Evolutionary conservation across 352 stramenopile genomes (phyloP).

Genomic region (Globisporangium alternatum): DNA sequence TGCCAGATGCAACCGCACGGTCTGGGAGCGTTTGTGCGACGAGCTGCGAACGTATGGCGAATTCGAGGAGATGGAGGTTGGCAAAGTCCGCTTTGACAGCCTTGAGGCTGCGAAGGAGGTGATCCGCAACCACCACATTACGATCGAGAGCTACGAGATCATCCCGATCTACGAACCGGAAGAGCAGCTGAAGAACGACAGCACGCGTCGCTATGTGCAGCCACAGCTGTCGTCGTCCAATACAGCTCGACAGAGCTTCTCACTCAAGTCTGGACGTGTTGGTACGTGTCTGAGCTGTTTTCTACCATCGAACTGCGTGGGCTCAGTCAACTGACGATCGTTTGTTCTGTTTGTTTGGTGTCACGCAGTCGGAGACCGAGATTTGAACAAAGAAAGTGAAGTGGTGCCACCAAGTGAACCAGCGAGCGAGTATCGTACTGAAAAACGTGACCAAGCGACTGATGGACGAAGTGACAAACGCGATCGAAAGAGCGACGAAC

Average conservation of each 20-base stretch:
- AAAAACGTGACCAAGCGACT: conserved; percentile 1
- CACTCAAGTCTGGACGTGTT: conserved; percentile 7
- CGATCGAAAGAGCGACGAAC: conserved; percentile 4
- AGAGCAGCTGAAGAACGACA: conserved; percentile 55
- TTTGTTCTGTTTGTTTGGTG: conserved; percentile 5
- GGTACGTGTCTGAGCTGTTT: not conserved
- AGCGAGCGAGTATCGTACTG: conserved; percentile 6
- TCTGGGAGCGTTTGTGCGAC: conserved; percentile 51
- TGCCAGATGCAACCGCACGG: conserved; percentile 27
- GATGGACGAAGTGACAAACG: conserved; percentile 14
- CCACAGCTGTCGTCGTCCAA: not conserved
- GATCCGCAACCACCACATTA: conserved; percentile 46
- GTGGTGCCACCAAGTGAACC: conserved; percentile 15
- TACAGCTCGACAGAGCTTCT: conserved; percentile 1
- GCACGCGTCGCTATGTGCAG: conserved; percentile 22
- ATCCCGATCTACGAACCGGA: conserved; percentile 68
- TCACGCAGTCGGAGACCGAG: conserved; percentile 17
- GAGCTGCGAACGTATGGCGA: conserved; percentile 46
- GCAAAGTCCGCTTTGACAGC: conserved; percentile 52
- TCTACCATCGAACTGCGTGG: not conserved
- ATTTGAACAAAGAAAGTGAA: conserved; percentile 26
- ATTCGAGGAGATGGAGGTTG: conserved; percentile 33
- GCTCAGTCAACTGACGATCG: not conserved
- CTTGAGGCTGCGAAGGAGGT: conserved; percentile 57
- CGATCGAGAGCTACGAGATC: conserved; percentile 47